Evolutionary conservation across 495 filamentous ascomycete species (phyloP).

Genomic region (Alectoria sarmentosa): DNA sequence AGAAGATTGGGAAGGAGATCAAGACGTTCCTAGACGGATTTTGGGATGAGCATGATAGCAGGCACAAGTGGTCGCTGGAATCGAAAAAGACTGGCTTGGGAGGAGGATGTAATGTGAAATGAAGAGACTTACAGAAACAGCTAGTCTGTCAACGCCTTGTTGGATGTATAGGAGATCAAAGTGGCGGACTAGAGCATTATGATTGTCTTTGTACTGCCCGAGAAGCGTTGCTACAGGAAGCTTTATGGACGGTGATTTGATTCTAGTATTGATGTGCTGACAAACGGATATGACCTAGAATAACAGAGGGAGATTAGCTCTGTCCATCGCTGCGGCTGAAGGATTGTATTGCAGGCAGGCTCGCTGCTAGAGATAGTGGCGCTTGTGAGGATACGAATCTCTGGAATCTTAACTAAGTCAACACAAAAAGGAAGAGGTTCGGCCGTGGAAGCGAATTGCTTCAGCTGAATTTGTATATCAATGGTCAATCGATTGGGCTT

Average conservation of each 20-base stretch:
- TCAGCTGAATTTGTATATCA: neutral
- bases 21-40: conserved; percentile 45
- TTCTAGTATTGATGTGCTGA: conserved; percentile 71
- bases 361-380: neutral
- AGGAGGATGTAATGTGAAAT: neutral
- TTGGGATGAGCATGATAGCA: neutral
- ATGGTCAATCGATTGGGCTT: neutral
- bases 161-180: conserved; percentile 88
- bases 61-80: neutral
- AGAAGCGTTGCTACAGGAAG: conserved; percentile 77
- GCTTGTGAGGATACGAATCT: neutral
- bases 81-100: neutral
- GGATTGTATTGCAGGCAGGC: neutral
- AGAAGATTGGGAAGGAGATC: conserved; percentile 66
- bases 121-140: conserved; percentile 26
- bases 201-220: conserved; percentile 81
- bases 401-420: neutral
- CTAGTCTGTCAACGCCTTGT: conserved; percentile 70
- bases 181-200: conserved; percentile 65
- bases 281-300: conserved; percentile 59
- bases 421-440: neutral
- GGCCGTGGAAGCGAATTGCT: neutral
- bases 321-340: neutral
- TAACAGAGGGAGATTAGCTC: neutral
- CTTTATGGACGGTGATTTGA: conserved; percentile 61